phyloP scores from a whole-genome alignment of 805 yeast genomes.

The Yarrowia keelungensis region DNA sequence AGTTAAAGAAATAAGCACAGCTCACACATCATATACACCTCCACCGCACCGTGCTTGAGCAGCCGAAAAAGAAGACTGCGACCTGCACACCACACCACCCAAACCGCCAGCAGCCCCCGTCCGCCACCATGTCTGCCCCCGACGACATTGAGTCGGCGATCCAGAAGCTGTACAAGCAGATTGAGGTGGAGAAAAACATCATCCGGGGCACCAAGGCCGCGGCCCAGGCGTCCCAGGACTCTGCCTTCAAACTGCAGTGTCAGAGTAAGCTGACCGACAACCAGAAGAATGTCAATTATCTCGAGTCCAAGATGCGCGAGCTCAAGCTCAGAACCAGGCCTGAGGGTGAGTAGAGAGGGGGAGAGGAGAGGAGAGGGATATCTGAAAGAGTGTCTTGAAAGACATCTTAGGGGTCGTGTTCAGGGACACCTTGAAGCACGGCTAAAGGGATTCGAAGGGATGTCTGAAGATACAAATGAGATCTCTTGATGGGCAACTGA shows the following conservation, averaged over 20 bases:
- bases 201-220: constrained; percentile 85
- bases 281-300: constrained; percentile 85
- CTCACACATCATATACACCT: constrained; percentile 4
- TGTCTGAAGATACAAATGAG: no score
- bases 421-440: no score
- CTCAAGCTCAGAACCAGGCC: constrained; percentile 52
- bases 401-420: no score
- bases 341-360: constrained; percentile 18
- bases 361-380: no score
- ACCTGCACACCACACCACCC: no score
- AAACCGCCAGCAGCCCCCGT: not conserved
- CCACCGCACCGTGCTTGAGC: constrained; percentile 15
- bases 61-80: no score
- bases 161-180: constrained; percentile 79
- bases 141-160: constrained; percentile 48
- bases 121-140: constrained; percentile 30
- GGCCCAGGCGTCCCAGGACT: constrained; percentile 78
- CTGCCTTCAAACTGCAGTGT: constrained; percentile 86
- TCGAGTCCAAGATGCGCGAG: constrained; percentile 76
- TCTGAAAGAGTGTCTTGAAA: no score
- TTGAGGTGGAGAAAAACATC: constrained; percentile 85
- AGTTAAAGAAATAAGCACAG: constrained; percentile 16
- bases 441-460: no score
- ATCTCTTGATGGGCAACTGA: no score
- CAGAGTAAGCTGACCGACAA: constrained; percentile 91